Conservation (phyloP, 2,329 filamentous ascomycete species). For the Penicillium hesseltinei region DNA sequence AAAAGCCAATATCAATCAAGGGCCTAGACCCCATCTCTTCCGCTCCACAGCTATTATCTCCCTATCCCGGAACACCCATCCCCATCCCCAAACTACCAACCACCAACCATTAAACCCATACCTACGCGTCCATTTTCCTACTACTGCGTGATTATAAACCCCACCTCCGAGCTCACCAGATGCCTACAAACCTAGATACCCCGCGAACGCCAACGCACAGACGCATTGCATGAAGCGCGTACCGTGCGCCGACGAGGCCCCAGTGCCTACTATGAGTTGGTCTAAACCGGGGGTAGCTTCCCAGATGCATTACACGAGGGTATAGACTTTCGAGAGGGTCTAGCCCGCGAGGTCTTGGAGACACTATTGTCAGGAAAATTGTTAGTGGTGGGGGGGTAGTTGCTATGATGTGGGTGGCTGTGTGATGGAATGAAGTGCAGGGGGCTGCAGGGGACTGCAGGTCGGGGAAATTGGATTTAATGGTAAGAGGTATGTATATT, state of each 20-base stretch:
- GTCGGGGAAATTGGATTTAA: not conserved
- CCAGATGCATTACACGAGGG: not conserved
- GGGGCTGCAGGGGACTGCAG: not conserved
- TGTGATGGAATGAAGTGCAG: not conserved
- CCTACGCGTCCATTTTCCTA: not conserved
- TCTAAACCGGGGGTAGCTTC: not conserved
- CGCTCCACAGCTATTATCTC: not conserved
- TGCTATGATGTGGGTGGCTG: slow-evolving; percentile 5
- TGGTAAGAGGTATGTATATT: not conserved
- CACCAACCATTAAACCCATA: not conserved
- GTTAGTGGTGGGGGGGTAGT: not conserved
- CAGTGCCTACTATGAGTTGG: not conserved
- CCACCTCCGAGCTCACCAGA: not conserved
- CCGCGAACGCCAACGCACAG: not conserved
- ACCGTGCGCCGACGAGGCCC: not conserved
- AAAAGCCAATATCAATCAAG: not conserved
- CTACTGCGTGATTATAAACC: not conserved
- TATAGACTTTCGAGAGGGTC: not conserved
- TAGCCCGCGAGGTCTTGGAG: not conserved
- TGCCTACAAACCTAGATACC: not conserved
- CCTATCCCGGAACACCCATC: not conserved
- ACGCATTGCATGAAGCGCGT: not conserved
- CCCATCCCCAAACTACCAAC: not conserved
- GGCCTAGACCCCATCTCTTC: not conserved
- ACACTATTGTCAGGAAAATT: not conserved